Evolutionary conservation across 1,139 yeast species (phyloP).

Genomic region (Geotrichum histeridarum): DNA sequence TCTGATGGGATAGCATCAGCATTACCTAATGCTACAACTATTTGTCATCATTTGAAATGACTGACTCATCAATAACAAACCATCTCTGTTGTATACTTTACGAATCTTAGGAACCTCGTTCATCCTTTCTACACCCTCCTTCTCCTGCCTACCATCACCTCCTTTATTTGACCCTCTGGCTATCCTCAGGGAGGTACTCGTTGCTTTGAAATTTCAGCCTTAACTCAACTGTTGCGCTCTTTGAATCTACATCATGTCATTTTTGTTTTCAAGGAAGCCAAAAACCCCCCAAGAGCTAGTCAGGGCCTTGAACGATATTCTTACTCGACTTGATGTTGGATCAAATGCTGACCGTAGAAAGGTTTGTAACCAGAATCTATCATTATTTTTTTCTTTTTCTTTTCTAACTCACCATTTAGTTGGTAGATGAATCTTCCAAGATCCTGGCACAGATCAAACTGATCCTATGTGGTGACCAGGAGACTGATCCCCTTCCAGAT

Average conservation of each 20-base stretch:
- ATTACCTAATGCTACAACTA: too few relatives aligned
- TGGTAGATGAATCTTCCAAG: conserved; percentile 73
- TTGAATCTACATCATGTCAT: conserved; percentile 55
- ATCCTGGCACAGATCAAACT: conserved; percentile 62
- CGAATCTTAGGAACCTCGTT: too few relatives aligned
- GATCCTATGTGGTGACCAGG: conserved; percentile 72
- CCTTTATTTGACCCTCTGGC: too few relatives aligned
- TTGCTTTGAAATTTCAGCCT: background rate
- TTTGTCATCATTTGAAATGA: too few relatives aligned
- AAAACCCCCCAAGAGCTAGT: conserved; percentile 84
- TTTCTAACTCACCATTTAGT: conserved; percentile 30
- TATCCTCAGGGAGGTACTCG: too few relatives aligned
- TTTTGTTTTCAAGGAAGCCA: conserved; percentile 85
- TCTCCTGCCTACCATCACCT: too few relatives aligned
- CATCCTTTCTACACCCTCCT: too few relatives aligned
- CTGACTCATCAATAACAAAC: too few relatives aligned
- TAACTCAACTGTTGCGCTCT: background rate
- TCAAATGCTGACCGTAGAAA: conserved; percentile 48
- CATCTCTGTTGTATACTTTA: too few relatives aligned
- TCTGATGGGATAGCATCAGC: too few relatives aligned
- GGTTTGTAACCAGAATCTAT: conserved; percentile 23
- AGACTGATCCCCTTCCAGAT: conserved; percentile 67
- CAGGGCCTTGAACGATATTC: conserved; percentile 66
- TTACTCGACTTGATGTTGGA: conserved; percentile 54
- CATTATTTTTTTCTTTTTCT: background rate